A percentile compares a stretch with the other conserved stretches of the same genome.
These are phyloP conservation scores for Chrysanthemum lavandulifolium DNA, from an alignment of 129 eudicot species.

Conservation along the genomic window DNA sequence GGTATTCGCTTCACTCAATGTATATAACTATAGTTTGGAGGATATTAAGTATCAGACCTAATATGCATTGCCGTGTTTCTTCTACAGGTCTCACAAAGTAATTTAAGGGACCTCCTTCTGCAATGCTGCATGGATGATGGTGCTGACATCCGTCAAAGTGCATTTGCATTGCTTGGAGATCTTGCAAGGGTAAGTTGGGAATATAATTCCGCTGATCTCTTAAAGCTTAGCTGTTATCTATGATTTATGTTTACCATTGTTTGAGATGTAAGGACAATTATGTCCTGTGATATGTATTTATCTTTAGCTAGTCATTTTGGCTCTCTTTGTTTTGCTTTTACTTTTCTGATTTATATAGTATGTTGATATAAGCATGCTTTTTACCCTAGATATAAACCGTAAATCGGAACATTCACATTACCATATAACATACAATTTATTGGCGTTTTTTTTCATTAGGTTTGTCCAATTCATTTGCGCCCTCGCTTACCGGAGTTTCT, in stretches of 20 bases:
- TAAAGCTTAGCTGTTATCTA: background rate
- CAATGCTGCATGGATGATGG: constrained; percentile 94
- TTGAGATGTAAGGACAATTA: constrained; percentile 4
- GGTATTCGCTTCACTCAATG: constrained; percentile 43
- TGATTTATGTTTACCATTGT: background rate
- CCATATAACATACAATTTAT: constrained; percentile 4
- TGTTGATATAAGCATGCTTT: constrained; percentile 8
- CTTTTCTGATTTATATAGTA: background rate
- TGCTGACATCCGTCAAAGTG: constrained; percentile 91
- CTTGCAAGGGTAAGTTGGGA: constrained; percentile 86
- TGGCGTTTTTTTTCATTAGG: constrained; percentile 47
- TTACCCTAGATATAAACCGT: background rate
- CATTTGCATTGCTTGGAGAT: constrained; percentile 98
- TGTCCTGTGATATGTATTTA: background rate
- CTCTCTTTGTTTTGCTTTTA: background rate
- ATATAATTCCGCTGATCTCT: constrained; percentile 7
- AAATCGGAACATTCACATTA: background rate
- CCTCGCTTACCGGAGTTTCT: constrained; percentile 82
- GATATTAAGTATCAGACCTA: background rate
- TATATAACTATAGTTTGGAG: background rate
- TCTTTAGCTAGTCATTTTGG: background rate
- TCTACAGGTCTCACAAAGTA: constrained; percentile 81
- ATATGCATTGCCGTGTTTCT: background rate
- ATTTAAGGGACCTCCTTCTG: constrained; percentile 84
- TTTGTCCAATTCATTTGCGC: constrained; percentile 81